Percentiles rank a stretch among this genome's conserved stretches.
phyloP scores from a whole-genome alignment of 371 early-diverging fungal species.

The Zopfochytrium polystomum region DNA sequence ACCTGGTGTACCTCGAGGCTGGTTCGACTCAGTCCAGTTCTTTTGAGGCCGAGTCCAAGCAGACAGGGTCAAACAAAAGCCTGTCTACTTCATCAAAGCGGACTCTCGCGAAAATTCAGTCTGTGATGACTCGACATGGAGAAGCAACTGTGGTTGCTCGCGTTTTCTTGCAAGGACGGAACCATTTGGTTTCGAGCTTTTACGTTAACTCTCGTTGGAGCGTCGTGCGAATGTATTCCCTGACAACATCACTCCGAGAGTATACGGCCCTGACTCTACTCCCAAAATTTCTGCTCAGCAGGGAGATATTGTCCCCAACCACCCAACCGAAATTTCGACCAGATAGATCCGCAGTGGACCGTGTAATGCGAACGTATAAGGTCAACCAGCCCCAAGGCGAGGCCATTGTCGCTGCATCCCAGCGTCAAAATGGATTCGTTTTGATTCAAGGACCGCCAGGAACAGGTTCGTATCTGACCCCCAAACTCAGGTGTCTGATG shows the following conservation, averaged over 20 bases:
- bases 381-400: slow-evolving; percentile 89
- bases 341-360: slow-evolving; percentile 41
- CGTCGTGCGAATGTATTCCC: slow-evolving; percentile 32
- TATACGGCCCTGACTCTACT: slow-evolving; percentile 73
- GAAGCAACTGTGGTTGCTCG: slow-evolving; percentile 23
- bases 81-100: slow-evolving; percentile 6
- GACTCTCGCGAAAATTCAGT: slow-evolving; percentile 30
- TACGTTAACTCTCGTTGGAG: slow-evolving; percentile 23
- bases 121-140: slow-evolving; percentile 17
- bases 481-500: background rate
- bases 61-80: slow-evolving; percentile 3
- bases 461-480: slow-evolving; percentile 21
- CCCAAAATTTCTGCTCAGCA: slow-evolving; percentile 58
- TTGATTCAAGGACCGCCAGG: slow-evolving; percentile 70
- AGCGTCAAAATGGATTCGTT: slow-evolving; percentile 71
- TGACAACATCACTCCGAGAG: slow-evolving; percentile 82
- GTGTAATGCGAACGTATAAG: slow-evolving; percentile 59
- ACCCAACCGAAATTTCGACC: slow-evolving; percentile 23
- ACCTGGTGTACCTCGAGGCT: slow-evolving; percentile 13
- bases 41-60: too few relatives aligned
- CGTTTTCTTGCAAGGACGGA: slow-evolving; percentile 15
- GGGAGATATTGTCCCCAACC: slow-evolving; percentile 65
- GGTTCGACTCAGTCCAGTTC: slow-evolving; percentile 17
- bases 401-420: slow-evolving; percentile 72
- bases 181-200: slow-evolving; percentile 19